Percentiles rank a stretch among this genome's conserved stretches.
Conservation (phyloP, 805 yeast species). For the Brettanomyces anomalus region DNA sequence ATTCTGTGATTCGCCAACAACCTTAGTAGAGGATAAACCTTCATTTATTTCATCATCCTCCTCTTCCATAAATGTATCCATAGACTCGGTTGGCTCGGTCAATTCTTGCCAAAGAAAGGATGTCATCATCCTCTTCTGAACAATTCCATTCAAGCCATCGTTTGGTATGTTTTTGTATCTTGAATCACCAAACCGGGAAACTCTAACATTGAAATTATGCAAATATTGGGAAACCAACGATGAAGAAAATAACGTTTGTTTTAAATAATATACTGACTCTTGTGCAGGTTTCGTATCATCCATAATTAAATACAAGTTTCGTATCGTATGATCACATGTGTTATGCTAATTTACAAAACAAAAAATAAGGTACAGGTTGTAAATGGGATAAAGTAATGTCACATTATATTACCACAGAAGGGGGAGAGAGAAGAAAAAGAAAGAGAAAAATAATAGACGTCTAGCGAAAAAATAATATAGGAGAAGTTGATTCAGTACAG, state of each 20-base stretch:
- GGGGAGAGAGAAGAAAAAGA: too few species aligned
- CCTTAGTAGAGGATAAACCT: not conserved
- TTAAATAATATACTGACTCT: conserved; percentile 9
- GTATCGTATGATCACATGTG: not conserved
- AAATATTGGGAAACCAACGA: conserved; percentile 13
- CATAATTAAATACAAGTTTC: not conserved
- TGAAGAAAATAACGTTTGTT: conserved; percentile 19
- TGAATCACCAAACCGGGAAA: not conserved
- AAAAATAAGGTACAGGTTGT: too few species aligned
- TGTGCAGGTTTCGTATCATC: not conserved
- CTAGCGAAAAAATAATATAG: too few species aligned
- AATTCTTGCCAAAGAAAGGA: conserved; percentile 18
- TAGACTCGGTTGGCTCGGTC: conserved; percentile 17
- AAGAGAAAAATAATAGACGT: too few species aligned
- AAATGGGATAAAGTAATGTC: too few species aligned
- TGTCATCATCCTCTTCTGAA: conserved; percentile 12
- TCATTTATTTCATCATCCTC: conserved; percentile 16
- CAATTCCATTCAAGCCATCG: not conserved
- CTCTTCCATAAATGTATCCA: conserved; percentile 15
- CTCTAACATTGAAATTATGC: conserved; percentile 14
- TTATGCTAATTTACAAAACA: too few species aligned
- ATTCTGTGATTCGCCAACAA: not conserved
- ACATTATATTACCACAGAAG: too few species aligned
- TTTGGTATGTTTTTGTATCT: too few species aligned
- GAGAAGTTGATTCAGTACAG: too few species aligned